A percentile compares a stretch with the other conserved stretches of the same genome.
Conservation (phyloP, 345 rosid genomes). For the Syzygium oleosum region DNA sequence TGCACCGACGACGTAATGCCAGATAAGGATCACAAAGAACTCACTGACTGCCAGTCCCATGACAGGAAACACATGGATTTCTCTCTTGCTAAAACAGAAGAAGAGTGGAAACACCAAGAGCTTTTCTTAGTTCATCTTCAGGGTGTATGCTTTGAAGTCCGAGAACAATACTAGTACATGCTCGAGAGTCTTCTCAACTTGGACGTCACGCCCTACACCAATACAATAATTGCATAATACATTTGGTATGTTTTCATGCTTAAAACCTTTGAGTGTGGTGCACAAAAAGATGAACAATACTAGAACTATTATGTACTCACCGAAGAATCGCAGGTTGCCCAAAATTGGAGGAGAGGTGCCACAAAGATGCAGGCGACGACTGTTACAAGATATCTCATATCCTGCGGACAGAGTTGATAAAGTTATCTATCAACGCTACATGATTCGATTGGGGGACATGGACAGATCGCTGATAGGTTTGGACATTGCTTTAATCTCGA, state of each 20-base stretch:
- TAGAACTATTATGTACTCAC: background rate
- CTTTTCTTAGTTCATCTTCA: no score
- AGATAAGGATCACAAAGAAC: no score
- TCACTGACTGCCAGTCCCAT: no score
- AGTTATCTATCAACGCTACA: background rate
- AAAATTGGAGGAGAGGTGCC: background rate
- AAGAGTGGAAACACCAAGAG: no score
- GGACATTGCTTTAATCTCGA: background rate
- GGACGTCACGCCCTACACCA: no score
- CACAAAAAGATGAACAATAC: background rate
- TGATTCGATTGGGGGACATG: background rate
- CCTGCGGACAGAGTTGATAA: rapidly evolving
- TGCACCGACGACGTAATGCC: constrained; percentile 9
- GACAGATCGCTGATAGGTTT: background rate
- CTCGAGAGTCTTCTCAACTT: no score
- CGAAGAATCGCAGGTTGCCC: background rate
- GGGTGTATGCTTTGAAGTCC: no score
- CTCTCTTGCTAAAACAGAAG: no score
- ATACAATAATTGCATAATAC: no score
- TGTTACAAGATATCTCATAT: background rate
- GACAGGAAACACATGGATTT: no score
- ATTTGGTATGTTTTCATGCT: constrained; percentile 7
- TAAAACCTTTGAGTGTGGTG: constrained; percentile 46
- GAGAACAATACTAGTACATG: no score
- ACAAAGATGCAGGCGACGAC: background rate